A percentile compares a stretch with the other conserved stretches of the same genome.
Evolutionary conservation across 495 filamentous ascomycete genomes (phyloP).

Genomic region (Hapsidospora chrysogenum): DNA sequence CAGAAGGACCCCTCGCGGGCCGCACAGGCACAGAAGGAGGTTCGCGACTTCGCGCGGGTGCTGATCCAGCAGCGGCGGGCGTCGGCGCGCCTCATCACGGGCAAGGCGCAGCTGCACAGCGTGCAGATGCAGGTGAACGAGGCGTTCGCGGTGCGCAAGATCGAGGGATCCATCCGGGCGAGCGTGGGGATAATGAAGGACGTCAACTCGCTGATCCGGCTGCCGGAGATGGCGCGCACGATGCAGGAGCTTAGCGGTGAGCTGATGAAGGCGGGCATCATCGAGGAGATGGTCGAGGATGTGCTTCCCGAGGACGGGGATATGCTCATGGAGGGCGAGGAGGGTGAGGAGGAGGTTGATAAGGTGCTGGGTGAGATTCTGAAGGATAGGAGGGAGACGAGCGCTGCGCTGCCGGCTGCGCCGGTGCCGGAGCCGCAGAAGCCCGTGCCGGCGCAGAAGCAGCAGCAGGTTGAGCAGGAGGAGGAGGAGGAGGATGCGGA

Average conservation of each 20-base stretch:
- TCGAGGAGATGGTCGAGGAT: constrained; percentile 93
- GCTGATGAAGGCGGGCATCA: constrained; percentile 84
- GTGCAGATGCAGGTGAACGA: constrained; percentile 98
- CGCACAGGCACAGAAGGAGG: constrained; percentile 58
- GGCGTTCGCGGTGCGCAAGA: constrained; percentile 89
- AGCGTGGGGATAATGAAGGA: constrained; percentile 92
- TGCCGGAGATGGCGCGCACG: constrained; percentile 76
- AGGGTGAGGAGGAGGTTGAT: constrained; percentile 81
- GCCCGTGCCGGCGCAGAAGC: constrained; percentile 35
- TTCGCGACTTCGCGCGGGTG: constrained; percentile 75
- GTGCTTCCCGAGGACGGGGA: constrained; percentile 50
- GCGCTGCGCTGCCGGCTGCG: constrained; percentile 35
- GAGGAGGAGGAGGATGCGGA: constrained; percentile 74
- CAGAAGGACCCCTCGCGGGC: constrained; percentile 59
- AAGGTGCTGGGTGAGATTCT: constrained; percentile 83
- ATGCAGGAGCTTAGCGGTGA: constrained; percentile 83
- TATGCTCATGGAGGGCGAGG: constrained; percentile 58
- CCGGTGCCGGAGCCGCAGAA: constrained; percentile 37
- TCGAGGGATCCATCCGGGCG: constrained; percentile 79
- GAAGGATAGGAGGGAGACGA: constrained; percentile 61
- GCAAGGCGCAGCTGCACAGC: constrained; percentile 79
- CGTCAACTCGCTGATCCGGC: constrained; percentile 68
- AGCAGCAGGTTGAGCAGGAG: constrained; percentile 29
- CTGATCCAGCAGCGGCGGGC: constrained; percentile 71
- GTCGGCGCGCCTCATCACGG: constrained; percentile 54